phyloP scores from a whole-genome alignment of 768 basidiomycete genomes.

The Suillus weaverae region DNA sequence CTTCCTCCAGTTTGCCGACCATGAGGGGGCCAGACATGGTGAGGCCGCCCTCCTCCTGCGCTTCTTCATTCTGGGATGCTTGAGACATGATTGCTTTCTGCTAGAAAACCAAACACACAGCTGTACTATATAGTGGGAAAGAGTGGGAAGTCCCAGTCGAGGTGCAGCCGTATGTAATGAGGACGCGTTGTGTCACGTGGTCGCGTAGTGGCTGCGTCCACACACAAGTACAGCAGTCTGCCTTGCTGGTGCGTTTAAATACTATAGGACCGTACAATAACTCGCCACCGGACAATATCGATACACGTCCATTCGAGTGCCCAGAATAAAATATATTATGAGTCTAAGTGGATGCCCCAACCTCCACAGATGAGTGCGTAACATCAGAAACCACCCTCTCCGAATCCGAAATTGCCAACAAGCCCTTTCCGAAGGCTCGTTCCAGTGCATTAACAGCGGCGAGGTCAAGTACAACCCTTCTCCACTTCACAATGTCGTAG shows the following conservation, averaged over 20 bases:
- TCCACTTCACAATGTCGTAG: conserved; percentile 84
- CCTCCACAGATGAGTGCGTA: background rate
- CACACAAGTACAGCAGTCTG: background rate
- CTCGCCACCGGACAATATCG: background rate
- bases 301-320: background rate
- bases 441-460: conserved; percentile 82
- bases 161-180: conserved; percentile 2
- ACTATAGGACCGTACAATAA: background rate
- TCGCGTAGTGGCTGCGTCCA: conserved; percentile 15
- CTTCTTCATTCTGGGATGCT: conserved; percentile 50
- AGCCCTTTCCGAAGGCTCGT: conserved; percentile 51
- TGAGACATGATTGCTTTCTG: conserved; percentile 40
- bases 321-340: background rate
- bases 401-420: conserved; percentile 6
- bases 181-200: conserved; percentile 35
- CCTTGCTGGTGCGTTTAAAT: background rate
- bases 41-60: conserved; percentile 41
- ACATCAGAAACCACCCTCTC: conserved; percentile 11
- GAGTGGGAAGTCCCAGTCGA: background rate
- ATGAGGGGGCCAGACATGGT: conserved; percentile 79
- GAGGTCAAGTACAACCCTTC: conserved; percentile 77
- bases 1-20: conserved; percentile 82
- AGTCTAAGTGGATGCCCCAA: conserved; percentile 3
- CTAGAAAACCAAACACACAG: background rate
- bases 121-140: background rate